Evolutionary conservation across 495 filamentous ascomycete genomes (phyloP).

Genomic region (Penicillium maclennaniae): DNA sequence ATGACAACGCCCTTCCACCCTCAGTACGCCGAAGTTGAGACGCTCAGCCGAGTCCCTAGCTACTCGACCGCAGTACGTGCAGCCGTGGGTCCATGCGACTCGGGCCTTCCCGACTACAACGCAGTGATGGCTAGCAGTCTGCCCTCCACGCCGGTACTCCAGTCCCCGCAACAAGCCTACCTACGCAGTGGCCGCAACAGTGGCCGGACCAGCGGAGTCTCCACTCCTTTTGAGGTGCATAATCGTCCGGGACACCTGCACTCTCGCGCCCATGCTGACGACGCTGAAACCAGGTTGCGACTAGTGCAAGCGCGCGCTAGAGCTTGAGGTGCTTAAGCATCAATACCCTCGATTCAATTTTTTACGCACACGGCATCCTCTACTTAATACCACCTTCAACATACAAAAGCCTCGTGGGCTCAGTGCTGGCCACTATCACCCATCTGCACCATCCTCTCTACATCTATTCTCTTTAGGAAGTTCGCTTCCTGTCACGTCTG

Average conservation of each 20-base stretch:
- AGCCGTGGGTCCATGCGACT: slow-evolving; percentile 47
- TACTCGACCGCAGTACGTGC: slow-evolving; percentile 73
- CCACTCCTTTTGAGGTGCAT: slow-evolving; percentile 30
- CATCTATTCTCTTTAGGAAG: background rate
- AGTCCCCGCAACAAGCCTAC: slow-evolving; percentile 43
- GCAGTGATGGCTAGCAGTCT: slow-evolving; percentile 39
- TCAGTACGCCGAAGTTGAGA: slow-evolving; percentile 59
- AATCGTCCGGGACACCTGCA: slow-evolving; percentile 29
- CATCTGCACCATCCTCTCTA: background rate
- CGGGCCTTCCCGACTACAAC: slow-evolving; percentile 50
- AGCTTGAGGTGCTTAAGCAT: slow-evolving; percentile 2
- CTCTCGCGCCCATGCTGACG: slow-evolving; percentile 28
- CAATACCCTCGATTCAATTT: background rate
- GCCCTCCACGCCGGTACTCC: slow-evolving; percentile 23
- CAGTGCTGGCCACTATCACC: slow-evolving; percentile 20
- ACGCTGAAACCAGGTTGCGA: slow-evolving; percentile 39
- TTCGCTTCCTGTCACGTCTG: background rate
- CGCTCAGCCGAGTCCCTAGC: slow-evolving; percentile 71
- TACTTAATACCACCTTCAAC: background rate
- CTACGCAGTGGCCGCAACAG: slow-evolving; percentile 30
- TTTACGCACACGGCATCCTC: background rate
- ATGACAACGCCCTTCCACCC: slow-evolving; percentile 59
- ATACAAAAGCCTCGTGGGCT: background rate
- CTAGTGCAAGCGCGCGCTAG: slow-evolving; percentile 39
- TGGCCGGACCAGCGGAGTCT: slow-evolving; percentile 25